phyloP scores from a whole-genome alignment of 192 early-diverging fungal genomes.

The Oehlia diaphana region DNA sequence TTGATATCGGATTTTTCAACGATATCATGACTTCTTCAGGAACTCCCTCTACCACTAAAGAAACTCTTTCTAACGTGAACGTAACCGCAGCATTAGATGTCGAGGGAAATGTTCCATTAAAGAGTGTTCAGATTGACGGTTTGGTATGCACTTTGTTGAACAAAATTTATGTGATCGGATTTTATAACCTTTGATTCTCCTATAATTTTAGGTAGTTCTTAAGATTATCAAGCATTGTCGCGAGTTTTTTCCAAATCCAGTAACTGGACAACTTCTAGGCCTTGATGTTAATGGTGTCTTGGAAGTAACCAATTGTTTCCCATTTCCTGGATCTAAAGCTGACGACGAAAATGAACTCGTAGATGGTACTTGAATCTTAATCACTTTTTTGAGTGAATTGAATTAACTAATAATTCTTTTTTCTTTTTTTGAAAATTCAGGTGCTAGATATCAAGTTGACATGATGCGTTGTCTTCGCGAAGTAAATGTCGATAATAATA shows the following conservation, averaged over 20 bases:
- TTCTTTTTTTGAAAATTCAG: background rate
- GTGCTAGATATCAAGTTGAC: slow-evolving; percentile 84
- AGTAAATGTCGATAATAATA: slow-evolving; percentile 94
- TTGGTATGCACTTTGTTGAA: slow-evolving; percentile 47
- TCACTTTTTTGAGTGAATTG: background rate
- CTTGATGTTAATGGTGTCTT: slow-evolving; percentile 89
- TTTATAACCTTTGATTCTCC: background rate
- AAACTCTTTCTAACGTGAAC: slow-evolving; percentile 7
- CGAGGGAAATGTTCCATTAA: slow-evolving; percentile 56
- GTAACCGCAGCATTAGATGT: slow-evolving; percentile 57
- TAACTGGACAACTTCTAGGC: slow-evolving; percentile 93
- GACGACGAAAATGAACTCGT: slow-evolving; percentile 30
- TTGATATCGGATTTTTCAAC: background rate
- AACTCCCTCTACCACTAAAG: background rate
- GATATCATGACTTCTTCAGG: background rate
- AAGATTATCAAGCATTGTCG: slow-evolving; percentile 98
- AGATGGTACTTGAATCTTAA: background rate
- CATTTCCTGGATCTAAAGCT: slow-evolving; percentile 63
- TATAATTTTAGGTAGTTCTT: slow-evolving; percentile 66
- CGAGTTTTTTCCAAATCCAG: slow-evolving; percentile 73
- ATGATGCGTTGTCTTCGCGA: slow-evolving; percentile 93
- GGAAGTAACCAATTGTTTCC: slow-evolving; percentile 91
- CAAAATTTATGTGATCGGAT: background rate
- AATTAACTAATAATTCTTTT: background rate
- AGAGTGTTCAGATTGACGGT: slow-evolving; percentile 71